Evolutionary conservation across 495 filamentous ascomycete genomes (phyloP).

Genomic region (Stereocaulon alpinum): DNA sequence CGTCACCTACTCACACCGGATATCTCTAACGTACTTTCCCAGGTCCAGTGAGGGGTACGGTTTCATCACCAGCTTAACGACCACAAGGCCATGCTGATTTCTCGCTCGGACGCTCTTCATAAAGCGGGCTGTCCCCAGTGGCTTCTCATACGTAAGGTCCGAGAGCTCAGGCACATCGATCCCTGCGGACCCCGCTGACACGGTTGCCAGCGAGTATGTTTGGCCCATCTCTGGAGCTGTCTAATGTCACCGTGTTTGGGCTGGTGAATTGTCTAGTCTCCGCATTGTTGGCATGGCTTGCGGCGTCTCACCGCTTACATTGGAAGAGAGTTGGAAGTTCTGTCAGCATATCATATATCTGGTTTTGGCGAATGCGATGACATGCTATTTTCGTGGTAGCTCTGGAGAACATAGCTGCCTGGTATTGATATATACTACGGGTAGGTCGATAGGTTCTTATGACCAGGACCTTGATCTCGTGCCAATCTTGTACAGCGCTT

Average conservation of each 20-base stretch:
- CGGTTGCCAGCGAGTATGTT: slow-evolving; percentile 83
- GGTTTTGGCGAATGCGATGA: neutral
- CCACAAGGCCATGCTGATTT: slow-evolving; percentile 77
- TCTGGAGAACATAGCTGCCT: neutral
- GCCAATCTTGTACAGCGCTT: neutral
- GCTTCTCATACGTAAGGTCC: slow-evolving; percentile 84
- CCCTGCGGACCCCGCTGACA: slow-evolving; percentile 79
- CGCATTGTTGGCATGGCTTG: slow-evolving; percentile 1
- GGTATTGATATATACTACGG: neutral
- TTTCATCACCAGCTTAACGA: slow-evolving; percentile 92
- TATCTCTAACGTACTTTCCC: slow-evolving; percentile 61
- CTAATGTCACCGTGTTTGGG: slow-evolving; percentile 2
- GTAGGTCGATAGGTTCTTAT: neutral
- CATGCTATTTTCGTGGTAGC: neutral
- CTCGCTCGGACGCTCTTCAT: slow-evolving; percentile 93
- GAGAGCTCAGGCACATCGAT: slow-evolving; percentile 90
- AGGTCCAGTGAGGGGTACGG: slow-evolving; percentile 68
- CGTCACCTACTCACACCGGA: slow-evolving; percentile 51
- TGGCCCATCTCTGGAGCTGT: slow-evolving; percentile 64
- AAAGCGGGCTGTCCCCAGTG: slow-evolving; percentile 86
- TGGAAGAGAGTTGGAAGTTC: too few relatives aligned
- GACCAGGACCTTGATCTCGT: neutral
- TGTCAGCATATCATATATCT: neutral
- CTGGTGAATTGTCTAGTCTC: neutral
- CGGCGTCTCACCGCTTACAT: neutral